These are phyloP conservation scores for Debaryomyces udenii DNA, from an alignment of 1,139 yeast genomes.

Conservation along the genomic window DNA sequence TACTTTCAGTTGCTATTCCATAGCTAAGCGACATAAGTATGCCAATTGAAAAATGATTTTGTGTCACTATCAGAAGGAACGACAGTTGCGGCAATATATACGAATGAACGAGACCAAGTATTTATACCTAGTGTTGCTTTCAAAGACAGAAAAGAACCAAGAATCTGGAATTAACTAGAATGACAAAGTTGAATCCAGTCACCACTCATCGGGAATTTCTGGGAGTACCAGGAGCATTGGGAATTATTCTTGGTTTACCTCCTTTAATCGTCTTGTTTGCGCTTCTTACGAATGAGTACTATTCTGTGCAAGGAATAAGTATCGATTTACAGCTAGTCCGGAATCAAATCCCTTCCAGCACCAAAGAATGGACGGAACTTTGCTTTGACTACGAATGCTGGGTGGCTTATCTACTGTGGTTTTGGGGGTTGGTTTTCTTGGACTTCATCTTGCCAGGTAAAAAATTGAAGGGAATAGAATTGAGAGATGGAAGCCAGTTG, in stretches of 20 bases:
- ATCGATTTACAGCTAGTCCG: slow-evolving; percentile 42
- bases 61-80: no score
- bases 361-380: slow-evolving; percentile 28
- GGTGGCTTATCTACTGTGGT: slow-evolving; percentile 76
- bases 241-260: slow-evolving; percentile 71
- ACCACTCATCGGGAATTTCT: slow-evolving; percentile 75
- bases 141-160: no score
- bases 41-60: no score
- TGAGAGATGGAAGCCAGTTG: slow-evolving; percentile 76
- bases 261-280: slow-evolving; percentile 59
- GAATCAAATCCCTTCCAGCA: slow-evolving; percentile 28
- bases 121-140: no score
- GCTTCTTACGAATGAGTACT: slow-evolving; percentile 58
- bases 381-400: slow-evolving; percentile 52
- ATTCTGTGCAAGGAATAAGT: slow-evolving; percentile 51
- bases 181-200: slow-evolving; percentile 59
- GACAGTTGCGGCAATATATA: no score
- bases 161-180: neutral
- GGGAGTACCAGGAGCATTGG: slow-evolving; percentile 75
- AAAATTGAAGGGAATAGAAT: slow-evolving; percentile 60
- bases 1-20: no score
- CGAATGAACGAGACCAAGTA: no score
- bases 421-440: slow-evolving; percentile 59
- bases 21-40: no score
- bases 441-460: slow-evolving; percentile 79